Evolutionary conservation across 495 filamentous ascomycete genomes (phyloP), one percentile per base, ranked within the genome.

Genomic region (Daldinia loculata): DNA sequence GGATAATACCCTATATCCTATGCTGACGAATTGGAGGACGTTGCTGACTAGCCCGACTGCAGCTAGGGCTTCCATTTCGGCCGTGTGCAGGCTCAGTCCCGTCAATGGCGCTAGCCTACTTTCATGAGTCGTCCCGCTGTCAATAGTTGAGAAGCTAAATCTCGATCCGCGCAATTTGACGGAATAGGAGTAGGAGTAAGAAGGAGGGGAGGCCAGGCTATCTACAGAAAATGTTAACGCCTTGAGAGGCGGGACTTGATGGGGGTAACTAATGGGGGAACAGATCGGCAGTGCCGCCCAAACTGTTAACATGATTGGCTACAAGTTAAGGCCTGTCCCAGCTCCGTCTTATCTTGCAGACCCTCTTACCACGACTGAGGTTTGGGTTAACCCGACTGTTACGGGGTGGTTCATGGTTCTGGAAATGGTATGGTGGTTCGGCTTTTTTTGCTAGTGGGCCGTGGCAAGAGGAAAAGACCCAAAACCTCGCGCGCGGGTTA

Each of bases 331-430:
- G 9, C 19, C 7, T 48, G 3, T 24, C 24, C 17, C 43, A 48
- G 43, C 43, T 48, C 43, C 43, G 43, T 48, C 43, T 48, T 48
- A 48, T 24, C 22, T 48, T 48, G 43, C 43, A 48, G 17, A 48
- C 19, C 22, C 43, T 22, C 43, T 22, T 48, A 22, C 43, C 43
- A 6, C 4, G 9, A 11, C 22, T 48, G 19, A 11, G 43, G 43
- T 9, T 48, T 19, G 43, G 43, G 19, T 24, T 24, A 48, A 22
- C 43, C 43, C 19, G 43, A 48, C 19, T 48, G 19, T 48, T 48
- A 48, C 43, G 0, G 11, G 43, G 17, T 24, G 17, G 43, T 24
- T 48, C 43, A 48, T 48, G 43, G 43, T 4, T 48, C 43, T 48
- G 43, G 43, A 48, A 24, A 22, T 22, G 22, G 43, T 5, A 48